phyloP scores from a whole-genome alignment of 768 basidiomycete genomes.

The Clitopilus passeckerianus region DNA sequence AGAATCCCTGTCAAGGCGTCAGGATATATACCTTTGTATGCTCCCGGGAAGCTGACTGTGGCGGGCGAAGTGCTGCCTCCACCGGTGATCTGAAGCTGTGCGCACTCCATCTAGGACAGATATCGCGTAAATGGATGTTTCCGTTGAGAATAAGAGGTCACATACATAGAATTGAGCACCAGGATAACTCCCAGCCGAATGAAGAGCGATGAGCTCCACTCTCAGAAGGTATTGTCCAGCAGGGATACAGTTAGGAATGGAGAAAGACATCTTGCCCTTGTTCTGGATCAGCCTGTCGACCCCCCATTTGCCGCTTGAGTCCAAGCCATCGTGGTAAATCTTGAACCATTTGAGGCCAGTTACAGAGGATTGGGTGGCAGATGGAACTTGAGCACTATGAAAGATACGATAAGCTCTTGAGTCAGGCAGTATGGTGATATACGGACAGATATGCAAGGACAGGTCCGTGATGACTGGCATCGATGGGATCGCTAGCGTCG shows the following conservation, averaged over 20 bases:
- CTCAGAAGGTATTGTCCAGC: slow-evolving; percentile 43
- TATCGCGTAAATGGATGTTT: neutral
- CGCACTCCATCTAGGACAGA: slow-evolving; percentile 35
- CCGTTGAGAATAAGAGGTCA: slow-evolving; percentile 6
- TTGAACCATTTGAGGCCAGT: slow-evolving; percentile 50
- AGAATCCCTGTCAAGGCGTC: neutral
- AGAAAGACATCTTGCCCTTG: slow-evolving; percentile 43
- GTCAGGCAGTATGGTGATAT: neutral
- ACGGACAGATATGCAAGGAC: slow-evolving; percentile 42
- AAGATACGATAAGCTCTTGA: neutral
- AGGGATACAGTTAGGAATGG: slow-evolving; percentile 36
- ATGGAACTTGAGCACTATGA: slow-evolving; percentile 35
- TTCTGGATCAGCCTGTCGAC: slow-evolving; percentile 40
- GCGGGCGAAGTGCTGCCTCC: slow-evolving; percentile 35
- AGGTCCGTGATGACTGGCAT: slow-evolving; percentile 48
- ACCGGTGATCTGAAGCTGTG: slow-evolving; percentile 38
- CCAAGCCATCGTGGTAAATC: slow-evolving; percentile 39
- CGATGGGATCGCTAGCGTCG: slow-evolving; percentile 40
- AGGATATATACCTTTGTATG: slow-evolving; percentile 26
- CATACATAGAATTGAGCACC: slow-evolving; percentile 52
- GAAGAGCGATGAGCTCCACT: slow-evolving; percentile 45
- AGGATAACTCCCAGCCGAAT: slow-evolving; percentile 36
- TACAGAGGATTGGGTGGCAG: slow-evolving; percentile 36
- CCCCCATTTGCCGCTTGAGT: slow-evolving; percentile 32
- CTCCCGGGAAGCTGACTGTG: slow-evolving; percentile 43